Base-by-base conservation (phyloP, 2,329 filamentous ascomycete species). In the Beauveria scarabaeidicola region DNA sequence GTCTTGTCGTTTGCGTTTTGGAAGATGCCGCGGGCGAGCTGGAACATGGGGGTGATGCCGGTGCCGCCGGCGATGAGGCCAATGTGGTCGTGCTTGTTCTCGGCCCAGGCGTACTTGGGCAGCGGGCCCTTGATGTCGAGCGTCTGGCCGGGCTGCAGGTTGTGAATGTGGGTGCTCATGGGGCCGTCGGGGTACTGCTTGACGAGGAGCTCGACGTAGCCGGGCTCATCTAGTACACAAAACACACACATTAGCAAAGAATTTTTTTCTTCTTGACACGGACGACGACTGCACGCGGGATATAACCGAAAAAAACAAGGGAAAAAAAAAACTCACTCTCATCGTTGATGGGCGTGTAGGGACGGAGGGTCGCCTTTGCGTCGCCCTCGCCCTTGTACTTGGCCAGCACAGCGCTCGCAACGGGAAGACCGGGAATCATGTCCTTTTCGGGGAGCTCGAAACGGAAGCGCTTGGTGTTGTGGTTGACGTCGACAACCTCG, bases 41-140 rank as follows among this genome's bases (percentile, higher is more conserved):
- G 94, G 81, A 90, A 97, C 93, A 97, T 97, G 66, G 94, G 94
- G 11, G 94, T 94, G 74, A 99, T 96, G 63, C 94, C 94, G 8
- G 94, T 97, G 65, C 94, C 94, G 68, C 94, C 94, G n/a, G 93
- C 91, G 64, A 99, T 83, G 65, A 93, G 80, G 43, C 84, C 87
- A 68, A 95, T 85, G 79, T 97, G 91, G 62, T 90, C 79, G 79
- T 97, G 92, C 84, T 96, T 97, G 83, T 97, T 97, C 66, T 87
- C 70, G 57, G 84, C 72, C 92, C 92, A 97, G 36, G 84, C 76
- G 76, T 97, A 97, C 77, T 99, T 99, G 69, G 91, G 90, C 43
- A 99, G 85, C 2, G 94, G 94, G 19, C 94, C 94, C 82, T 99
- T 97, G 79, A 99, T 86, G 63, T 93, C 87, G 59, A 99, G 85